Evolutionary conservation across 495 filamentous ascomycete genomes (phyloP).

Genomic region (Xylaria telfairii): DNA sequence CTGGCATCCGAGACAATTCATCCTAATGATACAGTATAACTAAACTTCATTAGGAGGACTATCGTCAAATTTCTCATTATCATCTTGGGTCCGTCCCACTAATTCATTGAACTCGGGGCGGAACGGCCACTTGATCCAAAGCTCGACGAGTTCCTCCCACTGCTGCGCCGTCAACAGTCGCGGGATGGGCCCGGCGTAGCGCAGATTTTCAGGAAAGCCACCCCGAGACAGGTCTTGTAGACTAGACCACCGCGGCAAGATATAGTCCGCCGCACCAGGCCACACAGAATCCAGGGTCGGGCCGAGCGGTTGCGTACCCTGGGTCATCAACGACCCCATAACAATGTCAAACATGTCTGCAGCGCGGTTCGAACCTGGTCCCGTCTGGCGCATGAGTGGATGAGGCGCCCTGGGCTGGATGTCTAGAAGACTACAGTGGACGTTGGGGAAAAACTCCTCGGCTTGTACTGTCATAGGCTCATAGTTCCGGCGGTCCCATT

Average conservation of each 20-base stretch:
- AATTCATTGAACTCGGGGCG: conserved; percentile 51
- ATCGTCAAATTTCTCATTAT: conserved; percentile 26
- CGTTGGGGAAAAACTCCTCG: conserved; percentile 64
- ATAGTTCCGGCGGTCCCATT: conserved; percentile 69
- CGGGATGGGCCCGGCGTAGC: conserved; percentile 40
- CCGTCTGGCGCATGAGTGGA: conserved; percentile 44
- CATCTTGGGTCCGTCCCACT: conserved; percentile 41
- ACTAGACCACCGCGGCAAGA: conserved; percentile 48
- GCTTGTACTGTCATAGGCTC: conserved; percentile 58
- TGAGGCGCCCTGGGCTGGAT: conserved; percentile 51
- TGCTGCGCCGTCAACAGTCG: conserved; percentile 53
- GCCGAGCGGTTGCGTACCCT: conserved; percentile 29
- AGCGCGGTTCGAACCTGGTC: conserved; percentile 38
- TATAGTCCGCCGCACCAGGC: conserved; percentile 50
- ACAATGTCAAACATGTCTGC: conserved; percentile 50
- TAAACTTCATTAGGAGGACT: background rate
- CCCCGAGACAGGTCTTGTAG: conserved; percentile 45
- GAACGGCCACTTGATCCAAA: conserved; percentile 68
- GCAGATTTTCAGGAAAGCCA: conserved; percentile 40
- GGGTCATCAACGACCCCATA: conserved; percentile 30
- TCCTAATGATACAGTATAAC: background rate
- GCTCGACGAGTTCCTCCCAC: conserved; percentile 55
- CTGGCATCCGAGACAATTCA: background rate
- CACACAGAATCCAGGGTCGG: conserved; percentile 37
- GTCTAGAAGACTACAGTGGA: conserved; percentile 48